Percentiles rank a stretch among this genome's conserved stretches.
phyloP scores from a whole-genome alignment of 1,284 basidiomycete genomes.

The Cryptococcus sp. region DNA sequence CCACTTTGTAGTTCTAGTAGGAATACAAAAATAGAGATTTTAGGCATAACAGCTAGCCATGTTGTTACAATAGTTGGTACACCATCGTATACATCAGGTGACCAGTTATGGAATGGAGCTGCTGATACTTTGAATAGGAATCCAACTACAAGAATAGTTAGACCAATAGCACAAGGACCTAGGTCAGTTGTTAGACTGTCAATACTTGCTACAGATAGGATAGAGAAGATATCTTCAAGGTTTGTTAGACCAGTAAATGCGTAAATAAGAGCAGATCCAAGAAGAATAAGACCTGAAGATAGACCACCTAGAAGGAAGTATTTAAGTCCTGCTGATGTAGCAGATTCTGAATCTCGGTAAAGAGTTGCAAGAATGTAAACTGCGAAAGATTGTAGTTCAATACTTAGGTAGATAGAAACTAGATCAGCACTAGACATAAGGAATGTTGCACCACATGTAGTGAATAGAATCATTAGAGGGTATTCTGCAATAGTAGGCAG shows the following conservation, averaged over 20 bases:
- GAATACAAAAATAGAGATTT: constrained; percentile 38
- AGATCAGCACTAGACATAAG: constrained; percentile 38
- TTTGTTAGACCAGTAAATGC: constrained; percentile 37
- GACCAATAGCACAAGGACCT: constrained; percentile 22
- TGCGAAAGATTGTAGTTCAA: constrained; percentile 43
- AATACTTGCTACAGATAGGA: constrained; percentile 13
- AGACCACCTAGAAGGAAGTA: constrained; percentile 42
- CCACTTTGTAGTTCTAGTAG: constrained; percentile 28
- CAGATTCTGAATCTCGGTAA: constrained; percentile 39
- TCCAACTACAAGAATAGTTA: constrained; percentile 33
- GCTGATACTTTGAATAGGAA: constrained; percentile 39
- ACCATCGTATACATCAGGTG: constrained; percentile 41
- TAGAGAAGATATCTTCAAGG: constrained; percentile 23
- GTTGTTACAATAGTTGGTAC: constrained; percentile 43
- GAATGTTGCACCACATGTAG: constrained; percentile 32
- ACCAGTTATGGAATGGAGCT: constrained; percentile 42
- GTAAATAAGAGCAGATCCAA: constrained; percentile 40
- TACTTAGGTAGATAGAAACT: constrained; percentile 36
- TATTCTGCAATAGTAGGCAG: constrained; percentile 13
- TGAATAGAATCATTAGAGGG: constrained; percentile 35
- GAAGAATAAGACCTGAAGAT: constrained; percentile 40
- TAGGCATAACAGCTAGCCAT: constrained; percentile 42
- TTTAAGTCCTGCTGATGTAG: constrained; percentile 40
- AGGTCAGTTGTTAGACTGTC: constrained; percentile 5
- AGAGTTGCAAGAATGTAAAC: constrained; percentile 23